These are phyloP conservation scores for Tolypocladium tundrense DNA, from an alignment of 2,329 filamentous ascomycete species.

Conservation along the genomic window DNA sequence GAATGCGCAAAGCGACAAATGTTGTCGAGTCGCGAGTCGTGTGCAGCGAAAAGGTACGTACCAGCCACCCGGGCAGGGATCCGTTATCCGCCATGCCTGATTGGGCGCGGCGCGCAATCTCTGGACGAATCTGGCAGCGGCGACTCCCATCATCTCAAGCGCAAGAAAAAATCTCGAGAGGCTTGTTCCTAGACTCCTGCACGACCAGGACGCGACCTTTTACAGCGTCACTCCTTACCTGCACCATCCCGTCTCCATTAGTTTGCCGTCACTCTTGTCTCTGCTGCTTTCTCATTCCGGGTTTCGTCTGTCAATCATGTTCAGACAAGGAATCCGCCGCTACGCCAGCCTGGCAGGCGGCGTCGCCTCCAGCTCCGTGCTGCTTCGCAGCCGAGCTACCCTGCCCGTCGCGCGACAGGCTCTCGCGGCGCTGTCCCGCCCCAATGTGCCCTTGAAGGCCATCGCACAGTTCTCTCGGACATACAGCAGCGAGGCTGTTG, in stretches of 20 bases:
- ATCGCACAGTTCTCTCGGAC: conserved; percentile 16
- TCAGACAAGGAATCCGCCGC: conserved; percentile 27
- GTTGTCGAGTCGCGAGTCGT: neutral
- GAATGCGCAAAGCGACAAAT: no score
- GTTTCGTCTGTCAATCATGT: conserved; percentile 13
- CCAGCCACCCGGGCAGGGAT: neutral
- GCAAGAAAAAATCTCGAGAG: conserved; percentile 3
- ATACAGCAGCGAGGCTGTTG: conserved; percentile 30
- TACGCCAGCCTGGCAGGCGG: conserved; percentile 26
- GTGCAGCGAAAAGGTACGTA: neutral
- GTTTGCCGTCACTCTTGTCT: neutral
- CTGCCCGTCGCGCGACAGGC: conserved; percentile 13
- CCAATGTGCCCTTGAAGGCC: conserved; percentile 9
- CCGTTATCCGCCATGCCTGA: neutral
- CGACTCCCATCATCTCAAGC: neutral
- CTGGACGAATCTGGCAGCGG: neutral
- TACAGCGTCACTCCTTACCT: neutral
- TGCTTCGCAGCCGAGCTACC: conserved; percentile 17
- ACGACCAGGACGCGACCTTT: neutral
- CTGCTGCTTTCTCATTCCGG: neutral
- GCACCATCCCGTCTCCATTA: neutral
- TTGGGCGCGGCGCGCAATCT: neutral
- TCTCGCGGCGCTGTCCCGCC: conserved; percentile 9
- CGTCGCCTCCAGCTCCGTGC: conserved; percentile 15
- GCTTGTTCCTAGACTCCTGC: neutral